Conservation (phyloP, 495 filamentous ascomycete genomes). For the Penicillium pulvis region DNA sequence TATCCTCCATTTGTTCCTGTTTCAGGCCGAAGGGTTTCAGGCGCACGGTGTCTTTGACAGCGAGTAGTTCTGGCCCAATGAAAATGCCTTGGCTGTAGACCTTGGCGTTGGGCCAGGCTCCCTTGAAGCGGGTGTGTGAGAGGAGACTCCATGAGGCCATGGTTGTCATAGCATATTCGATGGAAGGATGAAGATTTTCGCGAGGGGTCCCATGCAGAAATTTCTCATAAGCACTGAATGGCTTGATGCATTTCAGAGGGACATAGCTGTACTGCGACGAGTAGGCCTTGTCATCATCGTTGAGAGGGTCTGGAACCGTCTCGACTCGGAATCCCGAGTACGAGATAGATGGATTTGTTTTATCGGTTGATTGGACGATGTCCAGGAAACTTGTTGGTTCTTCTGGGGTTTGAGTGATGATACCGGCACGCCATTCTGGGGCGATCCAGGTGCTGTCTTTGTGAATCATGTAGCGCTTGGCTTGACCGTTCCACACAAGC, state of each 20-base stretch:
- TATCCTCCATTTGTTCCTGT: constrained; percentile 12
- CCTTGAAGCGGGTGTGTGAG: constrained; percentile 52
- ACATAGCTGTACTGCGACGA: constrained; percentile 57
- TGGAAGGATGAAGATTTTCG: constrained; percentile 52
- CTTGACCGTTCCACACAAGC: constrained; percentile 36
- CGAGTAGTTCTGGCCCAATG: constrained; percentile 56
- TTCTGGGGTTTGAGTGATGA: constrained; percentile 54
- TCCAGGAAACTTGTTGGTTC: constrained; percentile 46
- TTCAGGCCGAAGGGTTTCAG: constrained; percentile 39
- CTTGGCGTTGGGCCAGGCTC: constrained; percentile 54
- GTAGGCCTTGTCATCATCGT: constrained; percentile 47
- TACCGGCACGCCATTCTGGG: constrained; percentile 59
- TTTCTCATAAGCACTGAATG: constrained; percentile 53
- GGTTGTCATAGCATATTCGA: constrained; percentile 54
- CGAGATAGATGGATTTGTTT: constrained; percentile 41
- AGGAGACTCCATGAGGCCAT: constrained; percentile 56
- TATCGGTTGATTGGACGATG: constrained; percentile 37
- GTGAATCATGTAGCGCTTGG: constrained; percentile 34
- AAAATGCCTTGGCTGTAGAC: constrained; percentile 57
- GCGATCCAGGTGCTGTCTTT: constrained; percentile 31
- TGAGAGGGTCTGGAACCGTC: constrained; percentile 52
- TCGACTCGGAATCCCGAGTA: constrained; percentile 62
- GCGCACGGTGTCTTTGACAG: constrained; percentile 55
- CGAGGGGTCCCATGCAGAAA: constrained; percentile 43
- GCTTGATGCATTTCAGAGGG: constrained; percentile 54